Percentiles rank a stretch among this genome's conserved stretches.
phyloP scores from a whole-genome alignment of 495 filamentous ascomycete species.

The Patellaria atrata region DNA sequence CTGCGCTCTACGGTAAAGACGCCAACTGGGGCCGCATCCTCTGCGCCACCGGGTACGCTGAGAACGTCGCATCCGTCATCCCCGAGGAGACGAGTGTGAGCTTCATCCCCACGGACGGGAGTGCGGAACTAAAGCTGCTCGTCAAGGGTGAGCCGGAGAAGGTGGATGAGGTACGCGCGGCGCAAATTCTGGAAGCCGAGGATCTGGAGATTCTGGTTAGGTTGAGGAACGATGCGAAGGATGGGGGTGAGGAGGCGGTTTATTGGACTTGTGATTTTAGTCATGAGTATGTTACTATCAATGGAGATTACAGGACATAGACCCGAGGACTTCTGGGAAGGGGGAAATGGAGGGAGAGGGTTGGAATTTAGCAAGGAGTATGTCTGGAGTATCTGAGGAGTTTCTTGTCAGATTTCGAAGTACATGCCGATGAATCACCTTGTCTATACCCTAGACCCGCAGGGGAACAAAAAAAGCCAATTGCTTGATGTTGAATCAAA shows the following conservation, averaged over 20 bases:
- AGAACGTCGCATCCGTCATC: slow-evolving; percentile 47
- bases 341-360: too few relatives aligned
- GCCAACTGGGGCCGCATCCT: slow-evolving; percentile 98
- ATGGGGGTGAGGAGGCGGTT: slow-evolving; percentile 51
- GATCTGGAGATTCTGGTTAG: slow-evolving; percentile 32
- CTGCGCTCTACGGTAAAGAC: slow-evolving; percentile 89
- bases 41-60: slow-evolving; percentile 85
- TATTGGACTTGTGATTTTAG: slow-evolving; percentile 98
- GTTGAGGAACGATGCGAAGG: slow-evolving; percentile 24
- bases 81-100: slow-evolving; percentile 82
- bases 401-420: too few relatives aligned
- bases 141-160: slow-evolving; percentile 82
- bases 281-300: slow-evolving; percentile 92
- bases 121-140: slow-evolving; percentile 63
- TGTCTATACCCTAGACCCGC: too few relatives aligned
- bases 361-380: too few relatives aligned
- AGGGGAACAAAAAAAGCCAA: too few relatives aligned
- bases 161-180: slow-evolving; percentile 81
- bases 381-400: too few relatives aligned
- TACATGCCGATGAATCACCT: too few relatives aligned
- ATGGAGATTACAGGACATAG: slow-evolving; percentile 77
- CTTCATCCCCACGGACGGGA: slow-evolving; percentile 78
- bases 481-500: too few relatives aligned
- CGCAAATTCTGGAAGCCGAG: slow-evolving; percentile 73
- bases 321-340: too few relatives aligned